Evolutionary conservation across 257 asterid genomes (phyloP).

Genomic region (Lithospermum erythrorhizon): DNA sequence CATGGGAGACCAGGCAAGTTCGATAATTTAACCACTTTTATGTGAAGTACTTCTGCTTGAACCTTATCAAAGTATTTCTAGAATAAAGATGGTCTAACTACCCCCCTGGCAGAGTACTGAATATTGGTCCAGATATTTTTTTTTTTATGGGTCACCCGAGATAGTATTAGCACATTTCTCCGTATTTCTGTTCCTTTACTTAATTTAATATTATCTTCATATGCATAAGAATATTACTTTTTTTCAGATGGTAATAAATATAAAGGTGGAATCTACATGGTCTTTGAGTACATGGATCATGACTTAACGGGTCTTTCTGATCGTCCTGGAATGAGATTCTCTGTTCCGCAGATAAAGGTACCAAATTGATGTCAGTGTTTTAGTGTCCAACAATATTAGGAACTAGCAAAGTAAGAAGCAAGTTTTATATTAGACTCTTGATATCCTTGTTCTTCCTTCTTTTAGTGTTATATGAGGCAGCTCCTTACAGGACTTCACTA

Average conservation of each 20-base stretch:
- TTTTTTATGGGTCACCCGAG: background rate
- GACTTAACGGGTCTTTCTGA: constrained; percentile 90
- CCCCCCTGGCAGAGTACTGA: too few relatives aligned
- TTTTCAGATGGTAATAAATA: constrained; percentile 72
- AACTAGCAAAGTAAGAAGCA: background rate
- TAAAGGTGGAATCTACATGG: constrained; percentile 89
- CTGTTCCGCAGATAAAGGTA: constrained; percentile 87
- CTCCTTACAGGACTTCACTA: constrained; percentile 92
- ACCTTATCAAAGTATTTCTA: too few relatives aligned
- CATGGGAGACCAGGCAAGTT: constrained; percentile 50
- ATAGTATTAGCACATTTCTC: background rate
- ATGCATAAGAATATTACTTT: background rate
- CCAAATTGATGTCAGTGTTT: constrained; percentile 6
- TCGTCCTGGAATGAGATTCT: constrained; percentile 84
- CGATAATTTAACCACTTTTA: constrained; percentile 18
- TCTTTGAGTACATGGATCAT: constrained; percentile 93
- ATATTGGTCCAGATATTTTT: too few relatives aligned
- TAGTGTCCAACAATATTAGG: too few relatives aligned
- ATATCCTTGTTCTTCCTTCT: constrained; percentile 29
- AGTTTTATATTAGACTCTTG: constrained; percentile 32
- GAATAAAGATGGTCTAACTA: too few relatives aligned
- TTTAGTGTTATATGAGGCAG: constrained; percentile 84
- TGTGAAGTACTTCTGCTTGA: constrained; percentile 16
- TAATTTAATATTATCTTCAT: background rate
- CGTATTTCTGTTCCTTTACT: background rate